Percentiles rank a stretch among this genome's conserved stretches.
Conservation (phyloP, 352 stramenopile genomes). For the Blastocystis sp. region DNA sequence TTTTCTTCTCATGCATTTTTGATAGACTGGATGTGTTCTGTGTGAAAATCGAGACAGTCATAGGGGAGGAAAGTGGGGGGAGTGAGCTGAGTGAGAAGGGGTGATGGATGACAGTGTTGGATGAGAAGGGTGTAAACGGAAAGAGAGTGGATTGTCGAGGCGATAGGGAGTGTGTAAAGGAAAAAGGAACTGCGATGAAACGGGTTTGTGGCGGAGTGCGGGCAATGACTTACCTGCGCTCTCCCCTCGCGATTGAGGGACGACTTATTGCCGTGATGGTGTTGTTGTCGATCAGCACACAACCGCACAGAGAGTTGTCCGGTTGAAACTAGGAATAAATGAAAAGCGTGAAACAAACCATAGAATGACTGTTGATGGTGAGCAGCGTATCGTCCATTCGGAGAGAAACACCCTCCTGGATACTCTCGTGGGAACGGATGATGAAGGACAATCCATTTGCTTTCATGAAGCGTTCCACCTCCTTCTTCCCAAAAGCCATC, state of each 20-base stretch:
- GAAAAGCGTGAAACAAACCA: neutral
- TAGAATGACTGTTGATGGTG: conserved; percentile 71
- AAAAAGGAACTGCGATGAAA: no score
- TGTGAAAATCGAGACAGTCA: no score
- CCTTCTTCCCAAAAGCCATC: conserved; percentile 84
- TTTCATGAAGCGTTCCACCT: conserved; percentile 81
- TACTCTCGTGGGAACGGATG: conserved; percentile 83
- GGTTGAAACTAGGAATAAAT: conserved; percentile 55
- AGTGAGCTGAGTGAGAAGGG: no score
- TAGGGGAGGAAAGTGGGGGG: no score
- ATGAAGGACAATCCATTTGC: conserved; percentile 81
- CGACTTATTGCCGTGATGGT: conserved; percentile 69
- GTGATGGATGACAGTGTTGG: no score
- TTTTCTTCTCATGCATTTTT: no score
- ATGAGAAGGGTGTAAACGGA: no score
- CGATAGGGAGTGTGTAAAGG: no score
- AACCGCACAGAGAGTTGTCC: conserved; percentile 64
- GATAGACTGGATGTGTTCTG: no score
- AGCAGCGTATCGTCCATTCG: conserved; percentile 78
- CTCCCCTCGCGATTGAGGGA: neutral
- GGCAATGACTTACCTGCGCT: no score
- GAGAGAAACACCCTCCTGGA: conserved; percentile 82
- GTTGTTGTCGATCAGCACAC: conserved; percentile 58
- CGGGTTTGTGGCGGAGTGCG: no score
- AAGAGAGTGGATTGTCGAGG: no score